Base-by-base conservation (phyloP, 78 protist species). In the Chrysochromulina parva region DNA sequence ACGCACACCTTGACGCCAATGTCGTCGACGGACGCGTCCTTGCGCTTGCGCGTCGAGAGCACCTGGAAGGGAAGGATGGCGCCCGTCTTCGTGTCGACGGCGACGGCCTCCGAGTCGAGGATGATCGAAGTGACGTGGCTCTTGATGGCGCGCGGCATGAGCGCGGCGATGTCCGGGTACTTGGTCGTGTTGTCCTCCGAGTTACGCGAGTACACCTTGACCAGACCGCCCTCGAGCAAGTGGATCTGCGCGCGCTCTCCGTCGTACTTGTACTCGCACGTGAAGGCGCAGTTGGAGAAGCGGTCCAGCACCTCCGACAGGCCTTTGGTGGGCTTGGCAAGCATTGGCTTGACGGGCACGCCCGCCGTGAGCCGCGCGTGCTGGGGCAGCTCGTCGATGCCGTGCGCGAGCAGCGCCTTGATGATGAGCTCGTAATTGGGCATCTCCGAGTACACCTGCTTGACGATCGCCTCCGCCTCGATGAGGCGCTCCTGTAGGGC, bases 241-340 rank as follows among this genome's bases (percentile, higher is more conserved):
- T 78, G 86, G 19, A 78, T 5, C 50, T 69, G 69, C 62, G 59
- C 86, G 10, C 86, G 86, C 86, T 78, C 86, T 58, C 86, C 86
- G 85, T 99, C 99, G 88, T 99, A 99, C 93, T 99, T 99, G 96
- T 93, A 99, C 78, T 99, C 99, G 91, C 99, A 97, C 14, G 98
- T 96, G 90, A 96, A 97, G 9, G 26, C 86, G 88, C 84, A 38
- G 60, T 22, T 24, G 13, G 11, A 7, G 19, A 78, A 20, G 6
- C 86, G 86, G n/a, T 53, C 62, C 62, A 78, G 86, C 13, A 53
- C 86, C 60, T 78, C 86, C 24, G 60, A 53, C 47, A 78, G 7
- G 62, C 86, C 62, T 20, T 52, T 53, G 38, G 59, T 53, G 9
- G 86, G 62, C 62, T 26, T 78, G 28, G 60, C 58, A 2, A 78